These are phyloP conservation scores for Phyllosticta paracitricarpa DNA, from an alignment of 2,329 filamentous ascomycete genomes.

Conservation along the genomic window DNA sequence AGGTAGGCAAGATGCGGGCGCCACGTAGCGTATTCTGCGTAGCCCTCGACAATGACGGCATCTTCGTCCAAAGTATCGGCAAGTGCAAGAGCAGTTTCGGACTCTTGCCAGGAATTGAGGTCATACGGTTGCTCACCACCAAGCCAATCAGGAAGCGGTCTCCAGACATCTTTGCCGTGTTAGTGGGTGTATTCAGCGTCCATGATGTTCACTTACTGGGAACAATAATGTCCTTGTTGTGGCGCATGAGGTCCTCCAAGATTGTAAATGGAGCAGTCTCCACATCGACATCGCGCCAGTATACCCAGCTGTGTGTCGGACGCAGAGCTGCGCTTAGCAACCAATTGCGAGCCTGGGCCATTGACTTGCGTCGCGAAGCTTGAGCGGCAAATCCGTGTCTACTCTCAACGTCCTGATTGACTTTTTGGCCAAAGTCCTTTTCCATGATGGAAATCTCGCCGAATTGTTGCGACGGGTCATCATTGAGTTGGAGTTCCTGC, in stretches of 20 bases:
- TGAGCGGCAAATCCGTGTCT: conserved; percentile 96
- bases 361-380: conserved; percentile 84
- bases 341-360: conserved; percentile 98
- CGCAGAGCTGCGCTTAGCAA: conserved; percentile 83
- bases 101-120: conserved; percentile 98
- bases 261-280: conserved; percentile 96
- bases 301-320: conserved; percentile 97
- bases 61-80: conserved; percentile 95
- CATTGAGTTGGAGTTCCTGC: conserved; percentile 67
- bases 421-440: conserved; percentile 97
- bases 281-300: conserved; percentile 97
- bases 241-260: conserved; percentile 92
- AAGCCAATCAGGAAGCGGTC: conserved; percentile 96
- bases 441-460: conserved; percentile 97
- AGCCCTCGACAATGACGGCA: conserved; percentile 96
- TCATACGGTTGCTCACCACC: conserved; percentile 98
- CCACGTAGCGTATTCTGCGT: conserved; percentile 98
- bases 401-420: conserved; percentile 95
- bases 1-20: conserved; percentile 93
- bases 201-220: conserved; percentile 60
- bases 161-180: conserved; percentile 63
- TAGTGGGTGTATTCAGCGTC: conserved; percentile 9
- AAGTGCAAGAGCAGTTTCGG: conserved; percentile 85
- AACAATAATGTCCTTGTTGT: conserved; percentile 98
- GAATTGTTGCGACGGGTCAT: conserved; percentile 71